Percentiles rank a stretch among this genome's conserved stretches.
Evolutionary conservation across 768 basidiomycete genomes (phyloP).

Genomic region (Termitomyces sp.): DNA sequence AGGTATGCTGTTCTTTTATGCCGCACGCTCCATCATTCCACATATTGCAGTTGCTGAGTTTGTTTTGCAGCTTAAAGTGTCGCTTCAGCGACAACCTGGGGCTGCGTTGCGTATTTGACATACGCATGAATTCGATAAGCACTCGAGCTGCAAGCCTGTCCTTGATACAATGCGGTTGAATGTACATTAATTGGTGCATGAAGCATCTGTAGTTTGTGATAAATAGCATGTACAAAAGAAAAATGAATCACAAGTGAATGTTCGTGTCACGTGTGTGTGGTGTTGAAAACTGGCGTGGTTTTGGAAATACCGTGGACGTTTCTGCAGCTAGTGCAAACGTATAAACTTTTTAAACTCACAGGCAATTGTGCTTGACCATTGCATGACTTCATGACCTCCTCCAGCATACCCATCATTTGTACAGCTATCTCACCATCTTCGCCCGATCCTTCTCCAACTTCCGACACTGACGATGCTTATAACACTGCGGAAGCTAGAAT

Average conservation of each 20-base stretch:
- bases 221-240: not conserved
- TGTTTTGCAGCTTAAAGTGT: constrained; percentile 22
- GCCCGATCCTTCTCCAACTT: constrained; percentile 19
- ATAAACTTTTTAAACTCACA: not conserved
- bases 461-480: constrained; percentile 37
- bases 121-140: not conserved
- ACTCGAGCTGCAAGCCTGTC: not conserved
- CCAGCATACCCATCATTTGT: not conserved
- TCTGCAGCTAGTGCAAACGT: not conserved
- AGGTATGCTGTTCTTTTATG: constrained; percentile 24
- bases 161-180: not conserved
- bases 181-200: not conserved
- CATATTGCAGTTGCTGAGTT: constrained; percentile 6
- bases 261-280: constrained; percentile 15
- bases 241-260: not conserved
- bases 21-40: no score
- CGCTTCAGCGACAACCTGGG: constrained; percentile 12
- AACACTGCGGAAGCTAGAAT: constrained; percentile 39
- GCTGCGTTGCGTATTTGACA: not conserved
- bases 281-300: constrained; percentile 13
- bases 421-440: constrained; percentile 14
- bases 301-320: not conserved
- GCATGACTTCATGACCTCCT: not conserved
- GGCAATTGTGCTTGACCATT: not conserved
- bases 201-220: not conserved